These are phyloP conservation scores for Pholiota molesta DNA, from an alignment of 768 basidiomycete genomes.

Conservation along the genomic window DNA sequence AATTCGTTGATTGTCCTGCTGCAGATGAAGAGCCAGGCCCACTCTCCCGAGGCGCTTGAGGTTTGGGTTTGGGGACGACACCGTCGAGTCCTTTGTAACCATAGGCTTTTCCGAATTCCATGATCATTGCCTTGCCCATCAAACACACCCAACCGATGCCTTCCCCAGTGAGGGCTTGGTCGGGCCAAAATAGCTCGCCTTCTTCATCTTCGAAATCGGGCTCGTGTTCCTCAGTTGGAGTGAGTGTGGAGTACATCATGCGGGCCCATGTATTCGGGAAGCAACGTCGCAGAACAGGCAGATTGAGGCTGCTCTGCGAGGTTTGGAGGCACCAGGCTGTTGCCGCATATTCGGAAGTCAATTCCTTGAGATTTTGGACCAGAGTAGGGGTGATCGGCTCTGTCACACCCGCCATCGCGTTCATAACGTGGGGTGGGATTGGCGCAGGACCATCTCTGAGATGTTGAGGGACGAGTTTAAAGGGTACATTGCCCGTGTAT, in stretches of 20 bases:
- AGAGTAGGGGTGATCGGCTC: constrained; percentile 47
- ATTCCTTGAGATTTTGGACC: constrained; percentile 45
- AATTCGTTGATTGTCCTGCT: not conserved
- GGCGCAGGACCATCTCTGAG: constrained; percentile 36
- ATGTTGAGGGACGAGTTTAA: constrained; percentile 40
- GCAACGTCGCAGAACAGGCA: constrained; percentile 68
- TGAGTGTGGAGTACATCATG: constrained; percentile 66
- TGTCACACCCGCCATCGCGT: constrained; percentile 45
- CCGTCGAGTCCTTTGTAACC: constrained; percentile 75
- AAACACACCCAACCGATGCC: constrained; percentile 88
- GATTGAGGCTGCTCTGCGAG: constrained; percentile 59
- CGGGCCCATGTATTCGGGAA: constrained; percentile 80
- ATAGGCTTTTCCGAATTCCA: constrained; percentile 75
- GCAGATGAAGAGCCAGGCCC: constrained; percentile 5
- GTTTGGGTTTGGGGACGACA: constrained; percentile 64
- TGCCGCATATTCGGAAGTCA: constrained; percentile 39
- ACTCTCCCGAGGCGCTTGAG: constrained; percentile 1
- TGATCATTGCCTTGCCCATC: constrained; percentile 86
- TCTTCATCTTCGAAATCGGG: constrained; percentile 86
- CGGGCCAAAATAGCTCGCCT: constrained; percentile 86
- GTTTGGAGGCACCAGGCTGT: constrained; percentile 50
- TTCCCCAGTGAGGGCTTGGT: constrained; percentile 70
- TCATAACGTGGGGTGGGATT: constrained; percentile 45
- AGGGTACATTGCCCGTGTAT: constrained; percentile 37
- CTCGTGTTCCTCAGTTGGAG: constrained; percentile 71